A percentile compares a stretch with the other conserved stretches of the same genome.
Evolutionary conservation across 2,329 filamentous ascomycete species (phyloP).

Genomic region (Pseudocercospora crystallina): DNA sequence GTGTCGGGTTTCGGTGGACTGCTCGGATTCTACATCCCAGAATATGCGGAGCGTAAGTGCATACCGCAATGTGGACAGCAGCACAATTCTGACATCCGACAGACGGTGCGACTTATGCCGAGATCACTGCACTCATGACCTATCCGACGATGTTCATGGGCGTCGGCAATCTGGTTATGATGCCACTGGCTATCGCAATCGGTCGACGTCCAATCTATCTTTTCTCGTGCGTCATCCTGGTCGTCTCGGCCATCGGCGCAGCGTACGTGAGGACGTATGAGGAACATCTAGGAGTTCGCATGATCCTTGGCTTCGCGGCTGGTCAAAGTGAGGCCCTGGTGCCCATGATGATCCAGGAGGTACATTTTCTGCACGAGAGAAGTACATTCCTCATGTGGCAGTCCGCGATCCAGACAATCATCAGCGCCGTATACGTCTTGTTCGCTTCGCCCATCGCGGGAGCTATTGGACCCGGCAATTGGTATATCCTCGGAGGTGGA

Average conservation of each 20-base stretch:
- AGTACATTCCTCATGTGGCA: slow-evolving; percentile 45
- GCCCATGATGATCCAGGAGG: slow-evolving; percentile 37
- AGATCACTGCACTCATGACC: slow-evolving; percentile 41
- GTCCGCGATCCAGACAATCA: slow-evolving; percentile 41
- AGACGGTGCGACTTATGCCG: slow-evolving; percentile 39
- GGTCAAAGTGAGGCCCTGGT: slow-evolving; percentile 28
- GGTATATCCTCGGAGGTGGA: slow-evolving; percentile 45
- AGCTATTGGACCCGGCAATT: slow-evolving; percentile 43
- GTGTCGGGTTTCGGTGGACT: slow-evolving; percentile 46
- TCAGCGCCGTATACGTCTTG: slow-evolving; percentile 40
- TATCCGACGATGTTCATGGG: slow-evolving; percentile 38
- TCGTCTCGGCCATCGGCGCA: slow-evolving; percentile 29
- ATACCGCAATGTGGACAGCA: too few species aligned
- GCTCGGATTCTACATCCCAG: slow-evolving; percentile 43
- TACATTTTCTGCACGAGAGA: slow-evolving; percentile 49
- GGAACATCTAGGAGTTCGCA: slow-evolving; percentile 32
- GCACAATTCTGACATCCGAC: background rate
- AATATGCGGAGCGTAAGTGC: slow-evolving; percentile 32
- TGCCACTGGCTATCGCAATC: slow-evolving; percentile 37
- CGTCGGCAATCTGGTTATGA: slow-evolving; percentile 35
- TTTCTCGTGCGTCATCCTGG: slow-evolving; percentile 29
- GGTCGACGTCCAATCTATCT: slow-evolving; percentile 37
- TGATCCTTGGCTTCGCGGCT: slow-evolving; percentile 34
- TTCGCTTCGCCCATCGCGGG: slow-evolving; percentile 46
- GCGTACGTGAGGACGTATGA: slow-evolving; percentile 25